These are phyloP conservation scores for Cucurbitaria berberidis DNA, from an alignment of 2,329 filamentous ascomycete genomes.

Conservation along the genomic window DNA sequence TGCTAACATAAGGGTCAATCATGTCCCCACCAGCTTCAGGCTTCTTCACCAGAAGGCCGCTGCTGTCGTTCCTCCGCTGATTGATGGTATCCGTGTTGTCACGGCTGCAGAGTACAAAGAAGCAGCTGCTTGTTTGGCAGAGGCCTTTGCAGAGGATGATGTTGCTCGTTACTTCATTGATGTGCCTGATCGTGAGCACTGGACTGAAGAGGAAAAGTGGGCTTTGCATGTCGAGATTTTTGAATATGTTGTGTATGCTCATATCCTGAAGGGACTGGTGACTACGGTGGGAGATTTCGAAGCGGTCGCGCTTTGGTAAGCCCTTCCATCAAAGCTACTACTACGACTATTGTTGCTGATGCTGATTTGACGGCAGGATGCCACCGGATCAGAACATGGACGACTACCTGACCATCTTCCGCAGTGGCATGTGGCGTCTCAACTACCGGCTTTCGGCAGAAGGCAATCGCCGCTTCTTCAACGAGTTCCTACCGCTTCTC, in stretches of 20 bases:
- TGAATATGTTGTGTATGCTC: constrained; percentile 77
- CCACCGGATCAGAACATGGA: constrained; percentile 77
- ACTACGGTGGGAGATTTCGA: constrained; percentile 79
- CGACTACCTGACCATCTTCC: constrained; percentile 72
- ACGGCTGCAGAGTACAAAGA: constrained; percentile 71
- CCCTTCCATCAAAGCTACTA: constrained; percentile 15
- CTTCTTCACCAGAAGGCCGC: constrained; percentile 36
- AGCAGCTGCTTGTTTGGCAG: constrained; percentile 73
- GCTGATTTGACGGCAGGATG: constrained; percentile 62
- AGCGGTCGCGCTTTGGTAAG: constrained; percentile 79
- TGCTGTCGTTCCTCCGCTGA: constrained; percentile 28
- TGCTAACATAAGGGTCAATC: constrained; percentile 37
- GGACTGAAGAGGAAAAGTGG: constrained; percentile 73
- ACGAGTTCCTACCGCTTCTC: constrained; percentile 76
- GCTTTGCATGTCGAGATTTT: constrained; percentile 77
- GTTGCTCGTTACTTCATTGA: constrained; percentile 77
- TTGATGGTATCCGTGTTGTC: constrained; percentile 66
- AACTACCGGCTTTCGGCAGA: constrained; percentile 75
- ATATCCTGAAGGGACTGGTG: constrained; percentile 75
- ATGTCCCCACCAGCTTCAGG: constrained; percentile 39
- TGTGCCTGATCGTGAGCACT: constrained; percentile 68
- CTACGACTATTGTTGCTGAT: neutral
- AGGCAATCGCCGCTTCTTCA: constrained; percentile 75
- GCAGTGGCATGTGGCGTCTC: constrained; percentile 78
- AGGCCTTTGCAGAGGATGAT: constrained; percentile 78